These are phyloP conservation scores for Arthroderma sp. DNA, from an alignment of 2,329 filamentous ascomycete species.

Conservation along the genomic window DNA sequence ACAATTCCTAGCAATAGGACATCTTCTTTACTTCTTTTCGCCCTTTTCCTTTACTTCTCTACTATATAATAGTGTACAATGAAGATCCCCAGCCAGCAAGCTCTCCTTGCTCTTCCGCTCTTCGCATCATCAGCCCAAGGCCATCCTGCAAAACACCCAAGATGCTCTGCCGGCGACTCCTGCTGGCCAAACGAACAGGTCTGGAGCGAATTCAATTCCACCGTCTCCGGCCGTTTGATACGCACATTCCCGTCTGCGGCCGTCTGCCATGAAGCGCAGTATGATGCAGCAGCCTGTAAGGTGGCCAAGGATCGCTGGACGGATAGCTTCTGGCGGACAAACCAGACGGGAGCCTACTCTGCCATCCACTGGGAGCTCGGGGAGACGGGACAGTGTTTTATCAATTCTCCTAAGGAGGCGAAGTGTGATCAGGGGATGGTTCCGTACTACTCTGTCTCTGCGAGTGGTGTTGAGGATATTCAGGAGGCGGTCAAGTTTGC, in stretches of 20 bases:
- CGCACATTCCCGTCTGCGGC: constrained; percentile 14
- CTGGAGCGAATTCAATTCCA: constrained; percentile 13
- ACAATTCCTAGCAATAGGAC: neutral
- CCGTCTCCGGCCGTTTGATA: constrained; percentile 13
- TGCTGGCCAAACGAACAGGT: constrained; percentile 14
- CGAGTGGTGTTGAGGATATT: constrained; percentile 13
- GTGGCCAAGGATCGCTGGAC: constrained; percentile 15
- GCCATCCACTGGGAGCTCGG: constrained; percentile 24
- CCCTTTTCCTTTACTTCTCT: neutral
- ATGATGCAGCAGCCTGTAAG: constrained; percentile 12
- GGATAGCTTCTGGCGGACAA: constrained; percentile 16
- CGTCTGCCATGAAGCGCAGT: constrained; percentile 13
- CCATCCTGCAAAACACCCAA: neutral
- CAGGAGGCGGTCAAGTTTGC: constrained; percentile 20
- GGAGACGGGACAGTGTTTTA: constrained; percentile 20
- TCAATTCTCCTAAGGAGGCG: constrained; percentile 15
- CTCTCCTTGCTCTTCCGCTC: constrained; percentile 3
- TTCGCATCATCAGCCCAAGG: neutral
- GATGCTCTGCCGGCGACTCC: constrained; percentile 14
- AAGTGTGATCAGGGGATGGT: constrained; percentile 19
- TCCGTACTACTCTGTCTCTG: constrained; percentile 18
- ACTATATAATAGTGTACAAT: neutral
- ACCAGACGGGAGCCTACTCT: constrained; percentile 19
- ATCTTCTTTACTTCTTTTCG: neutral
- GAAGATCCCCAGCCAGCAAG: constrained; percentile 1